Evolutionary conservation across 192 early-diverging fungal species (phyloP).

Genomic region (Dimargaris xerosporica): DNA sequence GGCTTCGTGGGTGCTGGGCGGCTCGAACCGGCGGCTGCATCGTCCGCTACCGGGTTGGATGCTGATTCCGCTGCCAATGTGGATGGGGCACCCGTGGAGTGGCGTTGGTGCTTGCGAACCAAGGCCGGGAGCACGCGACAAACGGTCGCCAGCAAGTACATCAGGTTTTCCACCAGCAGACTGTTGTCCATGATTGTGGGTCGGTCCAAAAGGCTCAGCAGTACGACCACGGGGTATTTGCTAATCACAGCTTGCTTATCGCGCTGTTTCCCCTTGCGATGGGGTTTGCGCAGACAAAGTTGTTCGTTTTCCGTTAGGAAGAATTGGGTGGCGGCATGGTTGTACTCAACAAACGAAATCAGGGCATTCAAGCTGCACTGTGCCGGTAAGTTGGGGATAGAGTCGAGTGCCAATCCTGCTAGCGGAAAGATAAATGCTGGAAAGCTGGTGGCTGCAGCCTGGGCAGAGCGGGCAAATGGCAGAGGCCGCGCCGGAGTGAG

Average conservation of each 20-base stretch:
- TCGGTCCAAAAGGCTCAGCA: constrained; percentile 72
- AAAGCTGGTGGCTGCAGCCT: neutral
- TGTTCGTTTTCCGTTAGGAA: constrained; percentile 60
- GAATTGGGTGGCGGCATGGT: constrained; percentile 60
- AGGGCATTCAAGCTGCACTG: constrained; percentile 79
- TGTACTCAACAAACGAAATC: constrained; percentile 59
- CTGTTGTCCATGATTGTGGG: constrained; percentile 68
- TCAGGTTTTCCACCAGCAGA: constrained; percentile 70
- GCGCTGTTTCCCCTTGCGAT: constrained; percentile 50
- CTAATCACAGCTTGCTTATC: constrained; percentile 24
- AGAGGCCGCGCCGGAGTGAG: neutral
- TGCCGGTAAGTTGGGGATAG: constrained; percentile 75
- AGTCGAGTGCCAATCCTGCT: constrained; percentile 29
- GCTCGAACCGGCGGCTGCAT: neutral
- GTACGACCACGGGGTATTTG: constrained; percentile 56
- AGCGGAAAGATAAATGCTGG: constrained; percentile 27
- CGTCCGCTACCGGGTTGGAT: constrained; percentile 4
- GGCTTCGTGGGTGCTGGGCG: constrained; percentile 8
- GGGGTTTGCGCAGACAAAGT: constrained; percentile 31
- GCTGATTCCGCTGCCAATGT: neutral
- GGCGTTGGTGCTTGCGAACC: constrained; percentile 28
- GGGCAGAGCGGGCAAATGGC: neutral
- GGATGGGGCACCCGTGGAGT: neutral
- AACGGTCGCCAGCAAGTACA: constrained; percentile 68
- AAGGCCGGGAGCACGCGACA: constrained; percentile 57